Conservation (phyloP, 108 stramenopile species). For the Aurantiochytrium sp. region DNA sequence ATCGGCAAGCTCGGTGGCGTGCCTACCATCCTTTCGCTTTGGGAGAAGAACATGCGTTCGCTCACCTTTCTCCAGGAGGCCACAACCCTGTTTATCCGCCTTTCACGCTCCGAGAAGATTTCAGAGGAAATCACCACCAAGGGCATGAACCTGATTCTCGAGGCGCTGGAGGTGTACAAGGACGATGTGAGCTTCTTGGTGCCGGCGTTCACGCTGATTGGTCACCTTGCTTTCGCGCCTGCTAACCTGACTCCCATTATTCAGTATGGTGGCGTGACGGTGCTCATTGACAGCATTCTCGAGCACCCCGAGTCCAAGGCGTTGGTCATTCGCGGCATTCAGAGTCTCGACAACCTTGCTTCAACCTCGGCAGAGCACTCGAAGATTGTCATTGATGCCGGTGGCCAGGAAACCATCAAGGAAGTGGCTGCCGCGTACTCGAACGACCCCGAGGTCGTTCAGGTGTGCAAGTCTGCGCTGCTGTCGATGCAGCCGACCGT, state of each 20-base stretch:
- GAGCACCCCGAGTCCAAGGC: slow-evolving; percentile 16
- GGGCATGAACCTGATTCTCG: slow-evolving; percentile 22
- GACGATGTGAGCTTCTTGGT: slow-evolving; percentile 23
- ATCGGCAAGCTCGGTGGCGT: not conserved
- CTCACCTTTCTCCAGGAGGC: not conserved
- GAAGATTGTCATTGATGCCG: slow-evolving; percentile 5
- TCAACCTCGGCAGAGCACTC: not conserved
- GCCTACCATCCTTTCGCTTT: not conserved
- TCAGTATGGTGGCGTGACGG: slow-evolving; percentile 3
- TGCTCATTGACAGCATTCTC: slow-evolving; percentile 7
- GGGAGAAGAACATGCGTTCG: not conserved
- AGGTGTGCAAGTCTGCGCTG: not conserved
- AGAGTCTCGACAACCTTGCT: slow-evolving; percentile 15
- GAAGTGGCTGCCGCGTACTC: slow-evolving; percentile 17
- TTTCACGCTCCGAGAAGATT: not conserved
- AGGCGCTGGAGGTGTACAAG: not conserved
- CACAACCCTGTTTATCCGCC: not conserved
- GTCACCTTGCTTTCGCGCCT: slow-evolving; percentile 12
- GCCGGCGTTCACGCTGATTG: not conserved
- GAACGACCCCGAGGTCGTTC: slow-evolving; percentile 24
- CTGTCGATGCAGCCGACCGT: slow-evolving; percentile 5
- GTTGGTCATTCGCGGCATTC: slow-evolving; percentile 15
- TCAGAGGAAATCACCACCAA: not conserved
- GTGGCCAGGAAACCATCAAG: slow-evolving; percentile 19
- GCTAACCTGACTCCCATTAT: not conserved